phyloP scores from a whole-genome alignment of 441 rosid species.

The Francoa sonchifolia region DNA sequence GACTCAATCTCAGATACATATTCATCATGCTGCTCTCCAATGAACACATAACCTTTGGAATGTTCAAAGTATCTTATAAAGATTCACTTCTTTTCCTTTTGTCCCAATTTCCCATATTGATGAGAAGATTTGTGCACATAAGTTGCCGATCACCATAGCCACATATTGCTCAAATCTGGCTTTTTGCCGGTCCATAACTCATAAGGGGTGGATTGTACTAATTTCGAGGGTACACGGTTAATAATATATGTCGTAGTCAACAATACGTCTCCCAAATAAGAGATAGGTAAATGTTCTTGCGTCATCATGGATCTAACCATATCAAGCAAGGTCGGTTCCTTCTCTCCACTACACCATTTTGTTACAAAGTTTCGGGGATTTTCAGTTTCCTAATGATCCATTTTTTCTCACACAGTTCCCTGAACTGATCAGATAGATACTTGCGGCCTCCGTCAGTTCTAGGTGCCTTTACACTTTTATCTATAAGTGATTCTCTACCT shows the following conservation, averaged over 20 bases:
- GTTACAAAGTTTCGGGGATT: not conserved
- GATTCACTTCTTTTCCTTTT: slow-evolving; percentile 1
- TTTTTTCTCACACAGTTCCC: not conserved
- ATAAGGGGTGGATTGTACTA: not conserved
- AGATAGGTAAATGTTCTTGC: not conserved
- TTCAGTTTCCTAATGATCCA: not conserved
- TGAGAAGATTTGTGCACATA: not conserved
- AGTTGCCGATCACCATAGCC: not conserved
- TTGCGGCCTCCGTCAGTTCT: not conserved
- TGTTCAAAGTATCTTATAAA: not conserved
- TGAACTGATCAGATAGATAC: slow-evolving; percentile 2
- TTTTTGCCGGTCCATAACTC: not conserved
- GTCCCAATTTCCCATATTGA: not conserved
- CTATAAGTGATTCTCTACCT: slow-evolving; percentile 3
- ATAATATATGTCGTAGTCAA: not conserved
- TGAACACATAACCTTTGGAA: not conserved
- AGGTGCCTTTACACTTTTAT: not conserved
- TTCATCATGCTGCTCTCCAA: not conserved
- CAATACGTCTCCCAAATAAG: not conserved
- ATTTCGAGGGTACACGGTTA: slow-evolving; percentile 6
- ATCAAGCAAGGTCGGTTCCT: not conserved
- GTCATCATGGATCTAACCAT: slow-evolving; percentile 1
- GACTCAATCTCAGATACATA: not conserved
- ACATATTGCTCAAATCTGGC: not conserved
- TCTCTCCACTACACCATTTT: slow-evolving; percentile 1